Base-by-base conservation (phyloP, 345 rosid genomes). In the Viola odorata region DNA sequence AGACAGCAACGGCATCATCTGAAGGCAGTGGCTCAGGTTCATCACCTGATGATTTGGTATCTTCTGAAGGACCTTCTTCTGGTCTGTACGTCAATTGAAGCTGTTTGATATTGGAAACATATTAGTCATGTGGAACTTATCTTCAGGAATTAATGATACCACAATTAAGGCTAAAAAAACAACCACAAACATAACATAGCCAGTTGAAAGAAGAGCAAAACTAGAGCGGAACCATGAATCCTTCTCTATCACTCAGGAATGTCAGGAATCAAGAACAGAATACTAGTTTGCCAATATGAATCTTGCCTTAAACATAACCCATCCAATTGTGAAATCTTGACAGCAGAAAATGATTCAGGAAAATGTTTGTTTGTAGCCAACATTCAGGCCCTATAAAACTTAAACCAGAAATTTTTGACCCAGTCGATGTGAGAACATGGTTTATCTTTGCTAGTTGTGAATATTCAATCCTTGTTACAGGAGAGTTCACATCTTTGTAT, bases 61-160 rank as follows among this genome's bases (percentile, higher is more conserved):
- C 89, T 80, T 88, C 91, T 13, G 81, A 64, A 41, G 80, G 78
- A 60, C 70, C 84, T 63, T 95, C 91, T 54, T 89, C 99, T 11
- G 88, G 95, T 69, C 76, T 80, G 73, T 90, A 87, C 3, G 97
- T 90, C 61, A 90, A 72, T 53, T 75, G 80, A 73, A 88, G 89
- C 96, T 87, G 82, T 70, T 68, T 14, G 49, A 42, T 69, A 60
- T 23, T 36, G 38, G 32, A 12, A 10, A 48, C 39, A 62, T 50
- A 66, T 83, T 72, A 80, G 73, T 63, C 45, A 50, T 10, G 51
- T 12, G 64, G 49, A 17, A 53, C 12, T 45, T 40, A 45, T 11
- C 37, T 50, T 60, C 54, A 42, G 45, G 16, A 36, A 57, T 58
- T n/a, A 44, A 56, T 14, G 50, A 54, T 23, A 5, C 38, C 53